Base-by-base conservation (phyloP, 495 filamentous ascomycete species). In the Tetracladium setigerum region DNA sequence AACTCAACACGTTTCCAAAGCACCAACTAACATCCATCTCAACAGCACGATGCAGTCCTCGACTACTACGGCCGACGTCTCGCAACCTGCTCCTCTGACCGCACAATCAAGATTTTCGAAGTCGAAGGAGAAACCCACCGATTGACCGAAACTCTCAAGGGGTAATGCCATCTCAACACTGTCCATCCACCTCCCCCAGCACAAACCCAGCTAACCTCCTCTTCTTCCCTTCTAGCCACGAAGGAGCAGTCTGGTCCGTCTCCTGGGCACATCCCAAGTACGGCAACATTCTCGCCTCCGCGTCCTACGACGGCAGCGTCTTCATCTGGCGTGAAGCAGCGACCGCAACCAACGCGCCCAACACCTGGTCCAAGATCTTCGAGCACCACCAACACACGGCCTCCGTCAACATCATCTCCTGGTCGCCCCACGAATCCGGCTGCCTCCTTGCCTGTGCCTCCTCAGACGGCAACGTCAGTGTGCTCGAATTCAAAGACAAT, bases 21-120 rank as follows among this genome's bases (percentile, higher is more conserved):
- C 41, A 17, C 18, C 24, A 35, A 16, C 17, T 14, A 36, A 31
- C n/a, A 37, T 34, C 15, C 1, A 38, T 37, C 33, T 35, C 19
- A 54, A 35, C 64, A 96, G 91, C 92, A 97, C 60, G 92, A 97
- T 79, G 92, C 91, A 44, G 89, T 89, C 45, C 82, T 99, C 54
- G 94, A 99, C 66, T 97, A 97, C 70, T 99, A 97, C 67, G 92
- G 92, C 57, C 84, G 92, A 51, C 83, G 91, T 56, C 81, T 99
- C 59, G 92, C 92, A 51, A 99, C 92, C 56, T 97, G 92, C 67
- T 95, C 89, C 16, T 95, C 90, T 46, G 92, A 99, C 67, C 88
- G 89, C 64, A 97, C 91, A 40, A 94, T 99, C 72, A 97, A 96
- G 70, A 95, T 99, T 63, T 99, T 96, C 59, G 92, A 97, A 70